Percentiles rank a stretch among this genome's conserved stretches.
These are phyloP conservation scores for Alloascoidea africana DNA, from an alignment of 805 yeast genomes.

Conservation along the genomic window DNA sequence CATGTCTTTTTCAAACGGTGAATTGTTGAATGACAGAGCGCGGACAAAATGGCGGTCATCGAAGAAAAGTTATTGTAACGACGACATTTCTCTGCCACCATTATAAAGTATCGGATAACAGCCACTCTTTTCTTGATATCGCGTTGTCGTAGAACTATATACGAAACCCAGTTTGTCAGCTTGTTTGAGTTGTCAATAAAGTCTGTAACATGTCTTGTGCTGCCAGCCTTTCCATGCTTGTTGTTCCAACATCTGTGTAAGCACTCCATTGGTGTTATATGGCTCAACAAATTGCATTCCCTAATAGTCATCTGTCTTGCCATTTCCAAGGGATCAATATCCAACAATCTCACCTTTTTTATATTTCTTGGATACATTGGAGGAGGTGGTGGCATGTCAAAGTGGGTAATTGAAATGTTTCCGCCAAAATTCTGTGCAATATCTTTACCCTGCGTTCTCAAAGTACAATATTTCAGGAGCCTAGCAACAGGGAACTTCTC, in stretches of 20 bases:
- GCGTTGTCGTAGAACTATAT: conserved; percentile 47
- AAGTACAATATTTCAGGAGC: not conserved
- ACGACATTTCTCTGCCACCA: conserved; percentile 66
- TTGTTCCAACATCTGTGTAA: conserved; percentile 65
- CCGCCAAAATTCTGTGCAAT: conserved; percentile 5
- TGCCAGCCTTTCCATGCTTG: too few relatives aligned
- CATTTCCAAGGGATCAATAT: conserved; percentile 57
- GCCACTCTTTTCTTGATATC: conserved; percentile 57
- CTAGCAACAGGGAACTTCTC: too few relatives aligned
- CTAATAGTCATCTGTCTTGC: conserved; percentile 77
- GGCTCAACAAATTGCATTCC: conserved; percentile 55
- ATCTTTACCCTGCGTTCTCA: not conserved
- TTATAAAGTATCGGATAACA: conserved; percentile 56
- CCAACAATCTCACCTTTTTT: conserved; percentile 35
- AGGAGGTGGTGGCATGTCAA: too few relatives aligned
- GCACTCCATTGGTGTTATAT: conserved; percentile 59
- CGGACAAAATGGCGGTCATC: conserved; percentile 87
- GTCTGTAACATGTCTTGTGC: too few relatives aligned
- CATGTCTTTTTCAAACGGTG: conserved; percentile 78
- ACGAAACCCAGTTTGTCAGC: conserved; percentile 70
- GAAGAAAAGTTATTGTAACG: conserved; percentile 71
- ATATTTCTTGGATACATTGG: too few relatives aligned
- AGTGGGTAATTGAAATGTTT: not conserved
- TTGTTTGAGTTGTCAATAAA: too few relatives aligned
- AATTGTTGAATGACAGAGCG: conserved; percentile 74